Evolutionary conservation across 1,284 basidiomycete species (phyloP), one percentile per base, ranked within the genome.

Genomic region (Flammula alnicola): DNA sequence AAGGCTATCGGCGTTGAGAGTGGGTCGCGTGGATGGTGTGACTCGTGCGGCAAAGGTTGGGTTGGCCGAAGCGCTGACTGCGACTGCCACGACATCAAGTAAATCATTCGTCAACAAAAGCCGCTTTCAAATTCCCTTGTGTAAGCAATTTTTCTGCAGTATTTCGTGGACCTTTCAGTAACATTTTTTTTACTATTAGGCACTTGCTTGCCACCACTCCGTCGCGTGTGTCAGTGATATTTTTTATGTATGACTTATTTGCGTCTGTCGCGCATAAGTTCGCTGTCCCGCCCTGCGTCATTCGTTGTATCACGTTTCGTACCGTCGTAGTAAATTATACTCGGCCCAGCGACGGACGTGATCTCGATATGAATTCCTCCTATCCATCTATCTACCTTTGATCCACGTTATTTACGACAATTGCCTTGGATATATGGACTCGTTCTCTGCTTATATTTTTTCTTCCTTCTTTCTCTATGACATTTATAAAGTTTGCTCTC

Each of bases 21-120:
- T 47, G 84, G 79, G 11, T 63, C 68, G 25, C 77, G 89, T 30
- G 67, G 70, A 16, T 89, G 89, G 85, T 91, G 89, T 55, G 83
- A 90, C 33, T 68, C 68, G 27, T 92, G 89, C 61, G 89, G 90
- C 51, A 86, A 84, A 59, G 78, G 87, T 32, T 83, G 74, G 71
- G 67, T 88, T 55, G 86, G 85, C 47, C 71, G 75, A 40, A 71
- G 74, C 57, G 63, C 64, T 54, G 71, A 75, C 36, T 90, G 89
- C 66, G 75, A 78, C 45, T 91, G 88, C 67, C 73, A 76, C 57
- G 81, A 86, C 56, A 71, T 82, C 67, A 88, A 88, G 76, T 89
- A 79, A 74, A 60, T 33, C 9, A 27, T 50, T 32, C 33, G 43
- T 40, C 35, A 22, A 37, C 39, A 29, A 27, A n/a, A 35, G 10